Base-by-base conservation (phyloP, 345 rosid genomes). In the Theobroma cacao region DNA sequence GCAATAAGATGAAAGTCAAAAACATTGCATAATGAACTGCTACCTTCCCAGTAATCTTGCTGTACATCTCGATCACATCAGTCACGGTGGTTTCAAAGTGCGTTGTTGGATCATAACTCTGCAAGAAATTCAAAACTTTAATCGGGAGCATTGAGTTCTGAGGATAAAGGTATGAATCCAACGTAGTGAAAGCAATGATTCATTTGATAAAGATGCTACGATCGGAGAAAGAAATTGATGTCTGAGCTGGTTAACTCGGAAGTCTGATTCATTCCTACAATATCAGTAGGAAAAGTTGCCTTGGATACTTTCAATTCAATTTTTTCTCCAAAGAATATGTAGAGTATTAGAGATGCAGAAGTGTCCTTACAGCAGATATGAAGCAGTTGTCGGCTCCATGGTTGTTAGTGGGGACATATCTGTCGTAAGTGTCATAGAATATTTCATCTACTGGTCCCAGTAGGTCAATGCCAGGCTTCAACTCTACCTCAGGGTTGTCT, bases 1-100 rank as follows among this genome's bases (percentile, higher is more conserved):
- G 28, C 20, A 18, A 1, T 43, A 47, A 30, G 36, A 61, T 22
- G 66, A 13, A 47, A 76, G 14, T n/a, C 8, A 40, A 50, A 31
- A 70, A 7, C 33, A 14, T 53, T 30, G 20, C 64, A 38, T 3
- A 3, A 5, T 10, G 3, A 26, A 41, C 18, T 14, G 17, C 47
- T 81, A 95, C 98, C 98, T 93, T 95, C 78, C 98, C 97, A 61
- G 97, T 95, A 68, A 95, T 93, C 85, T 83, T 91, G 73, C 82
- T 84, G 82, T 95, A 95, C 89, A 88, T 90, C 73, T 84, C 84
- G 67, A 95, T 88, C 70, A 95, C 98, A 84, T 93, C 95, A 7
- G 53, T 77, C 53, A 91, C 93, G 0, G 98, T 94, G 75, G 90
- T 85, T 87, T 91, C 97, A 74, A 94, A 91, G 78, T 94, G 98